A percentile compares a stretch with the other conserved stretches of the same genome.
Conservation (phyloP, 768 basidiomycete species). For the Leccinum longicurvipes region DNA sequence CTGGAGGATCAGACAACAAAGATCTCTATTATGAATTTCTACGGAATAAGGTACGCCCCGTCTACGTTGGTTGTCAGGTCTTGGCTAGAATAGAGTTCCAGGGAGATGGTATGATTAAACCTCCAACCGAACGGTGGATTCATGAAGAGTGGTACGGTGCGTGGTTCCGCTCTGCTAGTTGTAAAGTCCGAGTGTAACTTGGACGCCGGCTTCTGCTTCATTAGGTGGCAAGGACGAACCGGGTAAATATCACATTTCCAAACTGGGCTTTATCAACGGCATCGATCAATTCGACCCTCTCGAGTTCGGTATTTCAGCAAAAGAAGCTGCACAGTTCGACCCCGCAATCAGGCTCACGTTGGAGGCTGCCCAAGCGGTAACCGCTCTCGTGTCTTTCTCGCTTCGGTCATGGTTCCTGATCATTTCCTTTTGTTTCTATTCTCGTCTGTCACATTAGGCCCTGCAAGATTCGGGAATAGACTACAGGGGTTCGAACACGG, state of each 20-base stretch:
- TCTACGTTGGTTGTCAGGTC: not conserved
- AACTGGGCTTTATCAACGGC: constrained; percentile 29
- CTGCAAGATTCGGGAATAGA: constrained; percentile 48
- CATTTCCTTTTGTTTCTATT: not conserved
- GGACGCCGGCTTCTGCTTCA: not conserved
- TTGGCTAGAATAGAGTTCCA: not conserved
- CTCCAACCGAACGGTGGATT: constrained; percentile 28
- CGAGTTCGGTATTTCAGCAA: constrained; percentile 33
- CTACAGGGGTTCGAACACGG: constrained; percentile 41
- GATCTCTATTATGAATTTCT: constrained; percentile 29
- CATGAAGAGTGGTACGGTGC: constrained; percentile 32
- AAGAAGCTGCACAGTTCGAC: constrained; percentile 31
- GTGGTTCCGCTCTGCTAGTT: not conserved
- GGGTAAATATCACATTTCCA: constrained; percentile 29
- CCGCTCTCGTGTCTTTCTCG: not conserved
- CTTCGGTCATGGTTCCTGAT: not conserved
- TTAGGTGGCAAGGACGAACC: constrained; percentile 31
- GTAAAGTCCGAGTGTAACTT: not conserved
- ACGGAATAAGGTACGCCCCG: constrained; percentile 23
- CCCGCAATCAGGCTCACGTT: constrained; percentile 31
- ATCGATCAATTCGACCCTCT: constrained; percentile 34
- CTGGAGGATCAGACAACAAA: constrained; percentile 31
- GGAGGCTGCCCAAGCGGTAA: constrained; percentile 31
- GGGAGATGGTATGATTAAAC: constrained; percentile 31
- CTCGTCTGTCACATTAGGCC: constrained; percentile 13